Evolutionary conservation across 106 monocot species (phyloP).

Genomic region (Alisma plantagoaquatica): DNA sequence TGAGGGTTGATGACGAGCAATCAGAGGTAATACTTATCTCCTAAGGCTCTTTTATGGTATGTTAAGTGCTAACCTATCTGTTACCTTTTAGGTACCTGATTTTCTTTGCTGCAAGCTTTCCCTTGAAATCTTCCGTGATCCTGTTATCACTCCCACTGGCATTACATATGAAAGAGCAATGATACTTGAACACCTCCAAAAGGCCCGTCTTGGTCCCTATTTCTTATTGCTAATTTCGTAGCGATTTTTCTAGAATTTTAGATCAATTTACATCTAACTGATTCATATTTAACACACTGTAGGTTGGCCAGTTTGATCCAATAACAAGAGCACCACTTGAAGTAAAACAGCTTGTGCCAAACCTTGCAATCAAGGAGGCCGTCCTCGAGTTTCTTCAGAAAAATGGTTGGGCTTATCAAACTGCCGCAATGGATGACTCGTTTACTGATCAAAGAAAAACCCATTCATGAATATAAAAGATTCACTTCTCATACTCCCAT

Average conservation of each 20-base stretch:
- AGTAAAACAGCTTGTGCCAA: constrained; percentile 41
- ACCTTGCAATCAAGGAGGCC: constrained; percentile 69
- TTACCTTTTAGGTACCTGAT: constrained; percentile 56
- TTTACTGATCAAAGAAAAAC: no score
- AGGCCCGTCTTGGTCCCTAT: constrained; percentile 9
- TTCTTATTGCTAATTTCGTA: background rate
- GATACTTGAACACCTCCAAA: constrained; percentile 63
- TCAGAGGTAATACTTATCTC: constrained; percentile 28
- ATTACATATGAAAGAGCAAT: constrained; percentile 68
- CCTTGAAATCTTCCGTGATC: constrained; percentile 63
- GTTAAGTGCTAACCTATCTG: background rate
- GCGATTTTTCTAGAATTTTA: no score
- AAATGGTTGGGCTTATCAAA: constrained; percentile 48
- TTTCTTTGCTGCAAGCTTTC: constrained; percentile 74
- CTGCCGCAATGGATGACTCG: no score
- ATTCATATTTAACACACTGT: no score
- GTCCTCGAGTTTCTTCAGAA: constrained; percentile 41
- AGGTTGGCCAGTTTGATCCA: constrained; percentile 75
- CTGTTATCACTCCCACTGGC: constrained; percentile 69
- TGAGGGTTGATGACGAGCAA: constrained; percentile 27
- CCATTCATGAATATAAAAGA: no score
- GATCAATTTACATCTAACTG: no score
- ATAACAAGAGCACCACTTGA: constrained; percentile 40
- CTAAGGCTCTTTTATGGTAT: background rate
- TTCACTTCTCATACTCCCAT: no score